Base-by-base conservation (phyloP, 2,329 filamentous ascomycete genomes). In the Chaetoscypha palmicola region DNA sequence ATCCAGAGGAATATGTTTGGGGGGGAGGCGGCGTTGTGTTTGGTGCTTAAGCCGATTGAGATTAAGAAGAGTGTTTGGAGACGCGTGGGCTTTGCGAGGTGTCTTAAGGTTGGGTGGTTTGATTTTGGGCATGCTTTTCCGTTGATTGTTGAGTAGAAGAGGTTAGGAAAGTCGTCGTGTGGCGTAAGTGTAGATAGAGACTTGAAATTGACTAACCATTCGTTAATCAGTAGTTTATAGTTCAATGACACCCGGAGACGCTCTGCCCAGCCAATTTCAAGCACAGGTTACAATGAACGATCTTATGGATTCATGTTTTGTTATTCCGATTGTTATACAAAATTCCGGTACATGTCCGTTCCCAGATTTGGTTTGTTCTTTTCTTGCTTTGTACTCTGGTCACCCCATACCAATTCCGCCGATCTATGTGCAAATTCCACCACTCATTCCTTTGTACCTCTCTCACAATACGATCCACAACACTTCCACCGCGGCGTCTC, bases 351-450 rank as follows among this genome's bases (percentile, higher is more conserved):
- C 24, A 12, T 12, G 12, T 7, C 24, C 24, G 12, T 7, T 28
- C 24, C 24, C 24, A 28, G 24, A 28, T 28, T 28, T 28, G 24
- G 12, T 38, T 38, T 24, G 10, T 19, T 20, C 16, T 10, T n/a
- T 38, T 23, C 36, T 30, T 24, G 26, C 23, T 24, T 11, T 28
- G 12, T 19, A 16, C 16, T 38, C 20, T 16, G 19, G n/a, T 17
- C n/a, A 16, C 3, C 5, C 16, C 23, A 28, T 7, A 12, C 36
- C 17, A 5, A 19, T 28, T 22, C 36, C 12, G 35, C 26, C 24
- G 38, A 46, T 41, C 38, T 46, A 46, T 46, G 38, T 46, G 43
- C 38, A 46, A 46, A 46, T 46, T 41, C 34, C 38, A 22, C 14
- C 19, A 17, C 28, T 20, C n/a, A 23, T 42, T 32, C 19, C 12